Percentiles rank a stretch among this genome's conserved stretches.
Evolutionary conservation across 2,329 filamentous ascomycete species (phyloP).

Genomic region (Neofusicoccum parvum): DNA sequence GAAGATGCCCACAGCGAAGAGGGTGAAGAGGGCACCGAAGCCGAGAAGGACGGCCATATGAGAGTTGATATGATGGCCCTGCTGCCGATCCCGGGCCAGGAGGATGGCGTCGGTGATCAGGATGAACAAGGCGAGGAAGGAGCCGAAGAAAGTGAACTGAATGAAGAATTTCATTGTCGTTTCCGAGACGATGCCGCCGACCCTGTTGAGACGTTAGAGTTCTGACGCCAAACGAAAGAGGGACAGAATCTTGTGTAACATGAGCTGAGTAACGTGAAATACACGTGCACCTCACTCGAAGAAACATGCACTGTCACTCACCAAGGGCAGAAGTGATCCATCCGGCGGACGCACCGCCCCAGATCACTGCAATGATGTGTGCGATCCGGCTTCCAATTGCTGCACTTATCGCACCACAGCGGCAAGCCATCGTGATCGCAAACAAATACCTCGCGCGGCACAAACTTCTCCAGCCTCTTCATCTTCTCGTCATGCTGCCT

Average conservation of each 20-base stretch:
- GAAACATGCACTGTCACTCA: not conserved
- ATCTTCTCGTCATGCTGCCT: slow-evolving; percentile 8
- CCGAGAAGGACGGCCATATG: slow-evolving; percentile 69
- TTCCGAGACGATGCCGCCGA: slow-evolving; percentile 89
- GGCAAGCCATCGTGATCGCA: slow-evolving; percentile 84
- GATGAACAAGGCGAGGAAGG: slow-evolving; percentile 66
- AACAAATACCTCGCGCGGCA: slow-evolving; percentile 79
- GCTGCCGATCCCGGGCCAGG: slow-evolving; percentile 44
- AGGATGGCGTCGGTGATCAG: slow-evolving; percentile 67
- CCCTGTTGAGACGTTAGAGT: slow-evolving; percentile 35
- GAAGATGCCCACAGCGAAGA: slow-evolving; percentile 82
- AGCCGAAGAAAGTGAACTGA: slow-evolving; percentile 78
- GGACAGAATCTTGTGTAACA: not conserved
- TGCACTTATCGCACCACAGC: slow-evolving; percentile 81
- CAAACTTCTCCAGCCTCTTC: slow-evolving; percentile 56
- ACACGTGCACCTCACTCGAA: not conserved
- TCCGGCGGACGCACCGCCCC: slow-evolving; percentile 78
- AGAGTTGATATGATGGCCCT: slow-evolving; percentile 56
- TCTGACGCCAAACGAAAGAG: not conserved
- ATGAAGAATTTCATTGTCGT: slow-evolving; percentile 89
- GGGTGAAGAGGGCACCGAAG: slow-evolving; percentile 69
- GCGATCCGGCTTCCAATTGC: slow-evolving; percentile 85
- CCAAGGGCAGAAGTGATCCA: slow-evolving; percentile 96
- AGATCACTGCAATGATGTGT: slow-evolving; percentile 85
- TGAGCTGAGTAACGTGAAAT: not conserved